Evolutionary conservation across 176 grass and related monocot species (phyloP).

Genomic region (Bolboschoenus planiculmis): DNA sequence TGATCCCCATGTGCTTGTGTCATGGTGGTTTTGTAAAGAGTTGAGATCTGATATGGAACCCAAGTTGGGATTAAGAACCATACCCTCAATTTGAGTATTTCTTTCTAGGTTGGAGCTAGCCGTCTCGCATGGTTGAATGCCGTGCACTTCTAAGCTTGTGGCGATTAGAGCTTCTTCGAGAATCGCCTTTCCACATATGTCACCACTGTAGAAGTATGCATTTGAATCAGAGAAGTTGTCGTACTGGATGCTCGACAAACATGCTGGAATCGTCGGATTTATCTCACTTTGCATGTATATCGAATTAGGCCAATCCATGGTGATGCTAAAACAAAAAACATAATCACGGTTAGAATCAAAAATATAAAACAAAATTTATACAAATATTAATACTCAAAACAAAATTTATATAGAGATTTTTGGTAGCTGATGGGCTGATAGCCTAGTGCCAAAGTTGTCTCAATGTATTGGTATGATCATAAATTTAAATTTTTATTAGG

Average conservation of each 20-base stretch:
- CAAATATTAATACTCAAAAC: neutral
- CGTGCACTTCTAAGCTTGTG: neutral
- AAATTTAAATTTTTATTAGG: neutral
- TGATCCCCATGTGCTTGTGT: conserved; percentile 14
- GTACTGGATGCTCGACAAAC: conserved; percentile 21
- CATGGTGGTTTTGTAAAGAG: conserved; percentile 13
- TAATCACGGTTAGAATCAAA: neutral
- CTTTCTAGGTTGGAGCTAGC: conserved; percentile 2
- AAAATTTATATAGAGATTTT: neutral
- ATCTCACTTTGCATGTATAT: conserved; percentile 15
- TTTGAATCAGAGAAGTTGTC: conserved; percentile 33
- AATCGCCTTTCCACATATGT: conserved; percentile 5
- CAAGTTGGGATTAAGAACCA: conserved; percentile 15
- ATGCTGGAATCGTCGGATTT: conserved; percentile 12
- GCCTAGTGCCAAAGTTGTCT: conserved; percentile 9
- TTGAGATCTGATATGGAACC: conserved; percentile 24
- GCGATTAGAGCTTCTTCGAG: conserved; percentile 8
- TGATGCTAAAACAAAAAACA: neutral
- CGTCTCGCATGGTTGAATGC: conserved; percentile 1
- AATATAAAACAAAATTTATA: neutral
- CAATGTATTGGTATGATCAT: neutral
- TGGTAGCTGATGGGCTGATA: neutral
- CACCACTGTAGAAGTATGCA: conserved; percentile 2
- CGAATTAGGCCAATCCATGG: conserved; percentile 29
- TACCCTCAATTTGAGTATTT: conserved; percentile 9